These are phyloP conservation scores for Hanseniaspora occidentalis DNA, from an alignment of 805 yeast species.

Conservation along the genomic window DNA sequence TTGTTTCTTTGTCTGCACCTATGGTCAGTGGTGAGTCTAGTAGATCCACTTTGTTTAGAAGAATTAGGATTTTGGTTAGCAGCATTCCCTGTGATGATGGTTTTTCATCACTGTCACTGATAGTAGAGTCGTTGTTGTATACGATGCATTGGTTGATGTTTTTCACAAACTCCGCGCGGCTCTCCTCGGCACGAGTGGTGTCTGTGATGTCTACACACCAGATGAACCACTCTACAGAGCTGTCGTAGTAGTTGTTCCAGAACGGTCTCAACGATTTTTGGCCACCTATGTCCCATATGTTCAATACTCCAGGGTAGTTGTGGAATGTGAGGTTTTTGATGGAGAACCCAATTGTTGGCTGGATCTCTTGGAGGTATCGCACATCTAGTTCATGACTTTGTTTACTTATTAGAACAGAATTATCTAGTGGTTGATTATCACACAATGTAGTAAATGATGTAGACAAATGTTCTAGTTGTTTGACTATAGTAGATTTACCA, in stretches of 20 bases:
- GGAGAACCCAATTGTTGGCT: conserved; percentile 87
- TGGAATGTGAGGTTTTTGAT: conserved; percentile 45
- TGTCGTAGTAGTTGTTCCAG: conserved; percentile 90
- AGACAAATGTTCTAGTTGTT: conserved; percentile 30
- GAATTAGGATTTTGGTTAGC: neutral
- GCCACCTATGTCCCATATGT: conserved; percentile 89
- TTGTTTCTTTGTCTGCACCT: no score
- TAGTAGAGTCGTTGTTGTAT: neutral
- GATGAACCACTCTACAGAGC: conserved; percentile 54
- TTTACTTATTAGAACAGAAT: no score
- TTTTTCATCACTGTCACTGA: neutral
- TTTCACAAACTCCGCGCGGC: neutral
- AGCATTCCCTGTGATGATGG: neutral
- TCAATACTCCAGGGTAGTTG: conserved; percentile 24
- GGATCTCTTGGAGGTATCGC: conserved; percentile 41
- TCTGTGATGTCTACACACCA: conserved; percentile 73
- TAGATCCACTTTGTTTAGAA: neutral
- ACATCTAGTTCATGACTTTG: no score
- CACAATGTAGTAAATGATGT: no score
- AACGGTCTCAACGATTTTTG: conserved; percentile 71
- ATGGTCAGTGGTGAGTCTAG: no score
- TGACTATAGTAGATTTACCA: conserved; percentile 81
- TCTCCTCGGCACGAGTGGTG: conserved; percentile 29
- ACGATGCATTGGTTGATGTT: neutral
- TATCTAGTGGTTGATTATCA: no score